Evolutionary conservation across 177 flowering plant genomes (phyloP).

Genomic region (Vitis hybrid): DNA sequence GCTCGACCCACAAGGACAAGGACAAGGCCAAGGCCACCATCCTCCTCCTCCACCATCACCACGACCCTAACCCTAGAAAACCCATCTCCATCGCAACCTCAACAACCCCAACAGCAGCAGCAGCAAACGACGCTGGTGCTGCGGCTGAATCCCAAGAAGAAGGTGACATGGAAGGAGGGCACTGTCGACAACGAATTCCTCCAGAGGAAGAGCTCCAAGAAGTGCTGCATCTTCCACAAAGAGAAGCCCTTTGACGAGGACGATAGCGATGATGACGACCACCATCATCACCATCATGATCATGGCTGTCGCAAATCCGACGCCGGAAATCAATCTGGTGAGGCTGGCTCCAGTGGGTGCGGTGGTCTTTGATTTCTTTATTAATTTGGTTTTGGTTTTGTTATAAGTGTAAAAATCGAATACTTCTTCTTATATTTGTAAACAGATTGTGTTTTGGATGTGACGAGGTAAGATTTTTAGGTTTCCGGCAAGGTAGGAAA

Average conservation of each 20-base stretch:
- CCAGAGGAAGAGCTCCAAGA: constrained; percentile 89
- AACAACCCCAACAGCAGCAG: constrained; percentile 15
- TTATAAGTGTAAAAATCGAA: no score
- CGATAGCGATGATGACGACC: constrained; percentile 62
- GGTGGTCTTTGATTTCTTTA: no score
- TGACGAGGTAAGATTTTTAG: no score
- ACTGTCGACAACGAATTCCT: constrained; percentile 95
- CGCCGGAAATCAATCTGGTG: no score
- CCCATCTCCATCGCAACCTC: constrained; percentile 20
- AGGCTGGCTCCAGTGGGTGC: no score
- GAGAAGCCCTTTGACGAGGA: constrained; percentile 91
- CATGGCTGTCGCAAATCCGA: constrained; percentile 12
- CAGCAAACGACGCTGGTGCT: constrained; percentile 49
- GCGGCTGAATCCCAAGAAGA: constrained; percentile 32
- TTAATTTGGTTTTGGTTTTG: no score
- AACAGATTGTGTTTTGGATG: no score
- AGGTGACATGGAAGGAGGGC: constrained; percentile 90
- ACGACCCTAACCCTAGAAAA: constrained; percentile 44
- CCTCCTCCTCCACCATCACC: constrained; percentile 21
- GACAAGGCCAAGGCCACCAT: background rate
- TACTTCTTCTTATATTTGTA: no score
- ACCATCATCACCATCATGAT: constrained; percentile 14
- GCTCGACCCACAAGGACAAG: constrained; percentile 4
- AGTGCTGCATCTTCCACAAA: constrained; percentile 94
- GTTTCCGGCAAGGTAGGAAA: no score